A percentile compares a stretch with the other conserved stretches of the same genome.
phyloP scores from a whole-genome alignment of 805 yeast genomes.

The Candida loeiensis region DNA sequence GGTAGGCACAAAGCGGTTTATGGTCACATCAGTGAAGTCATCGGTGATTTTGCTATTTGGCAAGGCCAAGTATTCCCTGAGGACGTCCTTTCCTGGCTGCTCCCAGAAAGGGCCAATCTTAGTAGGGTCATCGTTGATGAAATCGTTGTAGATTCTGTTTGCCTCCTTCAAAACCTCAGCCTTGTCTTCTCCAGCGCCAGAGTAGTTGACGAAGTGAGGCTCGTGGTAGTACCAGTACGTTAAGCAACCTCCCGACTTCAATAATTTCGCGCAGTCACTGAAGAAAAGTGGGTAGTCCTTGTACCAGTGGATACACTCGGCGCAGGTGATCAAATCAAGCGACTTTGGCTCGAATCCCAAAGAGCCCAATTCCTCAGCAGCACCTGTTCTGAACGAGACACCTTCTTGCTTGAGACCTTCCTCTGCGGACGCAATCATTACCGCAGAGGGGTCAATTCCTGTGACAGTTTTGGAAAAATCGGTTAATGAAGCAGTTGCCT shows the following conservation, averaged over 20 bases:
- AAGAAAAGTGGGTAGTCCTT: constrained; percentile 30
- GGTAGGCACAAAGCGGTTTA: constrained; percentile 2
- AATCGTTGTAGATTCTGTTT: constrained; percentile 29
- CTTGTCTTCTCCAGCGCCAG: constrained; percentile 15
- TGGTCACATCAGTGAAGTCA: constrained; percentile 29
- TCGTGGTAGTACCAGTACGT: constrained; percentile 43
- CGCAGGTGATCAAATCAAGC: constrained; percentile 38
- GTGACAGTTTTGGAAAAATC: constrained; percentile 33
- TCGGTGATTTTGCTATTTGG: constrained; percentile 41
- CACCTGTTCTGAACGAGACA: constrained; percentile 28
- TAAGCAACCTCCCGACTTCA: constrained; percentile 40
- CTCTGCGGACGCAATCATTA: constrained; percentile 45
- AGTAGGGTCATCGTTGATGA: constrained; percentile 40
- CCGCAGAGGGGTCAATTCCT: constrained; percentile 46
- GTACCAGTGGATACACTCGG: constrained; percentile 44
- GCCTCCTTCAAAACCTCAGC: constrained; percentile 22
- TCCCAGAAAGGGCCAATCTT: constrained; percentile 76
- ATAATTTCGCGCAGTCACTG: constrained; percentile 31
- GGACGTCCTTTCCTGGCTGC: constrained; percentile 67
- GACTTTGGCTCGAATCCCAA: constrained; percentile 12
- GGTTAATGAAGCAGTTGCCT: constrained; percentile 44
- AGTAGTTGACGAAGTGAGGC: constrained; percentile 32
- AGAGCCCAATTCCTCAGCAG: constrained; percentile 10
- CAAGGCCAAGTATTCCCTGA: constrained; percentile 44
- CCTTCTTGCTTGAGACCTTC: constrained; percentile 21